Evolutionary conservation across 1,284 basidiomycete genomes (phyloP).

Genomic region (Apiotrichum montevideense): DNA sequence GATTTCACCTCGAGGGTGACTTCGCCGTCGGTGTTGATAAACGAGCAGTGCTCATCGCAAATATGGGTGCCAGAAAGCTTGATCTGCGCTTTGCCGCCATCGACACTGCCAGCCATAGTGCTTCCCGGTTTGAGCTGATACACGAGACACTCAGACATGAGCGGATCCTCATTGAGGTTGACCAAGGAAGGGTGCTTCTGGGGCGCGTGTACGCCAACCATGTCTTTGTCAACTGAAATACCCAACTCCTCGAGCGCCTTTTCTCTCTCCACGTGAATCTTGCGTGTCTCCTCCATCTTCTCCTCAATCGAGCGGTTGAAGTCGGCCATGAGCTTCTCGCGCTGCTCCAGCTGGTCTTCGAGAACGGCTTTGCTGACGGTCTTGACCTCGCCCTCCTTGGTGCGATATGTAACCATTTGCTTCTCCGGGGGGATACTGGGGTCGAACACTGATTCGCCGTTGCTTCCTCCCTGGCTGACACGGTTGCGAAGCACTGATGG

Average conservation of each 20-base stretch:
- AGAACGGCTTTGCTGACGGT: constrained; percentile 94
- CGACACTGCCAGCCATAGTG: constrained; percentile 76
- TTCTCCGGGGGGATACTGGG: constrained; percentile 83
- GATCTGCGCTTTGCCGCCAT: constrained; percentile 79
- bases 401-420: constrained; percentile 91
- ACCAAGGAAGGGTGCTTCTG: constrained; percentile 97
- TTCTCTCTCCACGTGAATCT: constrained; percentile 93
- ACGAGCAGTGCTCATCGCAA: constrained; percentile 82
- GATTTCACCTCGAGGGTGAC: constrained; percentile 69
- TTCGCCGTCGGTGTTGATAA: constrained; percentile 77
- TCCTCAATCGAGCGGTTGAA: constrained; percentile 98
- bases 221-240: constrained; percentile 91
- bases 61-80: constrained; percentile 89
- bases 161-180: constrained; percentile 75
- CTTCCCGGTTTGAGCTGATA: constrained; percentile 89
- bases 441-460: constrained; percentile 73
- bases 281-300: constrained; percentile 83
- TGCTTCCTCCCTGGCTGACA: constrained; percentile 51
- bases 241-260: constrained; percentile 95
- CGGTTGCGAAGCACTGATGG: constrained; percentile 32
- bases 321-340: constrained; percentile 94
- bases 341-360: constrained; percentile 92
- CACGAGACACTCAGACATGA: constrained; percentile 65
- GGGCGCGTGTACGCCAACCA: constrained; percentile 79
- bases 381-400: constrained; percentile 88